Evolutionary conservation across 331 rosid genomes (phyloP), one percentile per base, ranked within the genome.

Genomic region (Stylosanthes scabra): DNA sequence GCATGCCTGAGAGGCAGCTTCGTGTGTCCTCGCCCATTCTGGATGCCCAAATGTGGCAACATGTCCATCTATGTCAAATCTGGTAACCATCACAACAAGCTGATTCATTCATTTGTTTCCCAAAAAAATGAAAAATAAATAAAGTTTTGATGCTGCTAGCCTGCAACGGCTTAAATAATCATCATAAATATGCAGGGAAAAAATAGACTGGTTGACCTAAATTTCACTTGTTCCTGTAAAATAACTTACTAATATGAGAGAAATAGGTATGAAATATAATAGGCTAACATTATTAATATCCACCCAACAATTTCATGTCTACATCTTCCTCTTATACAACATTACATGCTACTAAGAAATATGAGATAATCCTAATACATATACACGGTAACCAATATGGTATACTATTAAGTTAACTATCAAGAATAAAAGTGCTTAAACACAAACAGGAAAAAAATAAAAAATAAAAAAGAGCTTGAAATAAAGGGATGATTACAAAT

Each of bases 31-130:
- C 14, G 68, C 93, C 99, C 99, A 95, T 13, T 95, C 97, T 8
- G 97, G 98, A 87, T 90, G 97, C 44, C 99, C 99, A 67, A 92
- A 95, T 25, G 97, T 82, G 46, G 98, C 82, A 13, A 90, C 92
- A 6, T 82, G 84, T 41, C 97, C 97, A 27, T 92, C 88, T 10
- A 95, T 79, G 61, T 95, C 87, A 75, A 95, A 92, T 68, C 99
- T 91, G 88, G 47, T 56, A 60, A 40, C 55, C 55, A 49, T 49
- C 55, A 49, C 55, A 49, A 49, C 20, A 49, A 49, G 12, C 14
- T 49, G n/a, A 49, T 49, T 49, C 15, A 49, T 49, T 4, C 12
- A 12, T 49, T 13, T 1, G 12, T 49, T 13, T 7, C 7, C 1
- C 12, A 52, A 52, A 50, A 14, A 52, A 52, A 4, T 34, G 39